These are phyloP conservation scores for Serendipita indica DNA, from an alignment of 768 basidiomycete species.

Conservation along the genomic window DNA sequence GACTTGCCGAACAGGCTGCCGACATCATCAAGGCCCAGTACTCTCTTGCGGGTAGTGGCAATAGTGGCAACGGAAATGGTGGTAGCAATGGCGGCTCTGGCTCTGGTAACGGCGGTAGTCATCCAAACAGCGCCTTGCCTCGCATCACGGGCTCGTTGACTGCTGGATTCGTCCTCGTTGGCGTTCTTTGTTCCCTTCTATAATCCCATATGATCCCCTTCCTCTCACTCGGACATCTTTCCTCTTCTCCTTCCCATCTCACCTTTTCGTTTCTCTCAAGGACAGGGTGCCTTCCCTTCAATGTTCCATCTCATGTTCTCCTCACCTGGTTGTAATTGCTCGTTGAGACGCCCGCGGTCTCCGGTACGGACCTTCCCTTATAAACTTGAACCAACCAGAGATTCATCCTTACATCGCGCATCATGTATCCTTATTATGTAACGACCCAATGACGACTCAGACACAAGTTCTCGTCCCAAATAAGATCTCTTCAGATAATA, in stretches of 20 bases:
- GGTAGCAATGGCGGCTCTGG: not conserved
- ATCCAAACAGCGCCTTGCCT: not conserved
- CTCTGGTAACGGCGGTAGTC: not conserved
- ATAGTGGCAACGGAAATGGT: not conserved
- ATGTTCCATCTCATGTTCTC: not conserved
- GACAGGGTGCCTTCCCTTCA: not conserved
- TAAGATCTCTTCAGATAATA: no score
- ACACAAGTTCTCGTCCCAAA: no score
- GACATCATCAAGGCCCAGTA: constrained; percentile 29
- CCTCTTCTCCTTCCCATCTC: not conserved
- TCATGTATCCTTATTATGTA: not conserved
- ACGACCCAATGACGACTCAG: no score
- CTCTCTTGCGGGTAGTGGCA: not conserved
- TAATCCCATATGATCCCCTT: not conserved
- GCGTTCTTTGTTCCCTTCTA: not conserved
- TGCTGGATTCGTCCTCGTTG: not conserved
- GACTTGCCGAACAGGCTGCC: constrained; percentile 35
- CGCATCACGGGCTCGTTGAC: not conserved
- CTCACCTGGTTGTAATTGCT: not conserved
- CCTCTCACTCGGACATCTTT: not conserved
- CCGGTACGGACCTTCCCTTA: not conserved
- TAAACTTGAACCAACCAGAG: not conserved
- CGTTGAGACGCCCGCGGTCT: not conserved
- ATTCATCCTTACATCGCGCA: not conserved
- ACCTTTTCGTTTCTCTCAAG: not conserved